Percentiles rank a stretch among this genome's conserved stretches.
Conservation (phyloP, 257 asterid species). For the Penstemon eatonii region DNA sequence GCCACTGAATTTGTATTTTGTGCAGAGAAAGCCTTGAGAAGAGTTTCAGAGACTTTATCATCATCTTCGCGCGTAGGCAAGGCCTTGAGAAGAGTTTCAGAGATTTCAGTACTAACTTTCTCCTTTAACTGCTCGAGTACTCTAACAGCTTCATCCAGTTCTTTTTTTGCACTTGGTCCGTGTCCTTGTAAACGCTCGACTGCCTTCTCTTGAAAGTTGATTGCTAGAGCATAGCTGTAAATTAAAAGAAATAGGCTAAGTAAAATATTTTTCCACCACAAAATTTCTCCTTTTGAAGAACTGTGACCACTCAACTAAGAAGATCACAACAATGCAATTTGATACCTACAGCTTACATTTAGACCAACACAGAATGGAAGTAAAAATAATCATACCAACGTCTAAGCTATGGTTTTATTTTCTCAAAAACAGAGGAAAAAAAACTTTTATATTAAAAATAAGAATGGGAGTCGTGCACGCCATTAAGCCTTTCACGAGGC, state of each 20-base stretch:
- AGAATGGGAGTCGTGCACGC: too few species aligned
- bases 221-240: slow-evolving; percentile 76
- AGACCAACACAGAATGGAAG: too few species aligned
- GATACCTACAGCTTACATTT: too few species aligned
- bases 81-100: slow-evolving; percentile 50
- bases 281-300: not conserved
- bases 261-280: not conserved
- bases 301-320: not conserved
- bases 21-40: too few species aligned
- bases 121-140: slow-evolving; percentile 63
- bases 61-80: slow-evolving; percentile 42
- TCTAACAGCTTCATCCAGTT: slow-evolving; percentile 64
- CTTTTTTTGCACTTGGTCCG: slow-evolving; percentile 70
- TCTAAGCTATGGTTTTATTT: too few species aligned
- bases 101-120: slow-evolving; percentile 44
- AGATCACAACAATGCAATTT: not conserved
- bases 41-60: not conserved
- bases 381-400: too few species aligned
- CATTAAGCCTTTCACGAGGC: too few species aligned
- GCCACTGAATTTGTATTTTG: too few species aligned
- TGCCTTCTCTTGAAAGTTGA: slow-evolving; percentile 77
- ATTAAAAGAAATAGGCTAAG: slow-evolving; percentile 14
- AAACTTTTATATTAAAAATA: too few species aligned
- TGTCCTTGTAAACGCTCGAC: slow-evolving; percentile 85
- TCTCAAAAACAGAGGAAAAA: too few species aligned